Base-by-base conservation (phyloP, 1,284 basidiomycete species). In the Leccinum colubrinum region DNA sequence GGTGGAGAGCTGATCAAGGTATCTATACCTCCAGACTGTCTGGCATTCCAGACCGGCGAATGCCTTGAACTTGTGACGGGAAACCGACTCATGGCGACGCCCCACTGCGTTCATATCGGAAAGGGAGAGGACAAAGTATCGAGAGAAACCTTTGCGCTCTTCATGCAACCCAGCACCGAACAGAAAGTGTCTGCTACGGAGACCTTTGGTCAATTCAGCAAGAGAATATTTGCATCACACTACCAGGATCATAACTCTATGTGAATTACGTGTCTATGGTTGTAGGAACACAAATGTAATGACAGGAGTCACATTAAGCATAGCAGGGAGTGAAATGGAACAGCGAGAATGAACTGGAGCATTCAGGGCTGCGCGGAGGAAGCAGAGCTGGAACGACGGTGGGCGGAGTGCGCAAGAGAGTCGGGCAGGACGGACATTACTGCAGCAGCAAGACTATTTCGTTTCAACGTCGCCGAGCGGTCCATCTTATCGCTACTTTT, bases 31-130 rank as follows among this genome's bases (percentile, higher is more conserved):
- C 69, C 79, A 15, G 85, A 92, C 70, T 91, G 86, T 71, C 77
- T 93, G 62, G 95, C 95, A 2, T 96, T 97, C 76, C 95, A 98
- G 75, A 97, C 94, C 0, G 95, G 95, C 7, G 94, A 97, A 77
- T 93, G 95, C 14, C 84, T 98, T 30, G 87, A 95, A 74, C 80
- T 97, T 33, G 88, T 95, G 12, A 96, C 94, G 1, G 85, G 81
- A 17, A 86, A 86, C 11, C 83, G 80, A 62, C 79, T 97, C 17
- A 83, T 87, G 52, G 95, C 95, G 0, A 97, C 95, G 1, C 94
- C 94, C 7, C 95, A 98, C 69, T 97, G 93, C 67, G 95, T 97
- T 41, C 85, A 87, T 60, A 84, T 90, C 2, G 90, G 88, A 5
- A 73, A 76, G 27, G 77, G 79, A 3, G 76, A 78, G 9, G 80